Base-by-base conservation (phyloP, 75 land plant species). In the Azolla pinnata region DNA sequence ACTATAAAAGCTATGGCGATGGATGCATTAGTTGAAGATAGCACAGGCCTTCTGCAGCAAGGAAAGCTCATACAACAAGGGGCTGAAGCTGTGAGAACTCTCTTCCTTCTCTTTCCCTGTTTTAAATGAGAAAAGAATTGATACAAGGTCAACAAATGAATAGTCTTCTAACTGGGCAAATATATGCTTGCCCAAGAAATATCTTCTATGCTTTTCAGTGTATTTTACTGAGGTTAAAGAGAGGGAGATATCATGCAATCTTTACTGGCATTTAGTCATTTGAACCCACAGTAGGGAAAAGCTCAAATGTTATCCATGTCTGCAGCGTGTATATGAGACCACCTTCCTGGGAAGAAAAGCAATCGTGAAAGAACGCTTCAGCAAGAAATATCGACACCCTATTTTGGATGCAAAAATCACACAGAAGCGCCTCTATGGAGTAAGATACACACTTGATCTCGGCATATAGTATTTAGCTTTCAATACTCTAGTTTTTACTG, bases 341-440 rank as follows among this genome's bases (percentile, higher is more conserved):
- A 61, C 26, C 0, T 95, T 89, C 69, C 62, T 86, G 62, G 99
- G 97, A 58, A 71, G 76, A 69, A 83, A 64, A 64, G 78, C 81
- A 18, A 66, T 86, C 38, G 64, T 90, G 23, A 95, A 90, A 65
- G 99, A 95, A 63, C 70, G 96, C 2, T 95, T 93, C 59, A 83
- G 83, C 20, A 95, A 95, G 80, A 90, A 95, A 63, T 89, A 95
- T 34, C 74, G 99, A 59, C 99, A 95, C 67, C 99, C 96, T 32
- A 18, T 75, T 26, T 59, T 95, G 70, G 99, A 95, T 49, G 61
- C 88, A 33, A 95, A 89, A 48, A 63, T 95, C 54, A 89, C 99
- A 27, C 64, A 71, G 54, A 89, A 82, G 69, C 87, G 99, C 29
- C 63, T 95, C n/a, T 73, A 81, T 72, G 99, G 97, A 59, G 96